Evolutionary conservation across 176 grass and related monocot species (phyloP).

Genomic region (Coix lacrymajobi): DNA sequence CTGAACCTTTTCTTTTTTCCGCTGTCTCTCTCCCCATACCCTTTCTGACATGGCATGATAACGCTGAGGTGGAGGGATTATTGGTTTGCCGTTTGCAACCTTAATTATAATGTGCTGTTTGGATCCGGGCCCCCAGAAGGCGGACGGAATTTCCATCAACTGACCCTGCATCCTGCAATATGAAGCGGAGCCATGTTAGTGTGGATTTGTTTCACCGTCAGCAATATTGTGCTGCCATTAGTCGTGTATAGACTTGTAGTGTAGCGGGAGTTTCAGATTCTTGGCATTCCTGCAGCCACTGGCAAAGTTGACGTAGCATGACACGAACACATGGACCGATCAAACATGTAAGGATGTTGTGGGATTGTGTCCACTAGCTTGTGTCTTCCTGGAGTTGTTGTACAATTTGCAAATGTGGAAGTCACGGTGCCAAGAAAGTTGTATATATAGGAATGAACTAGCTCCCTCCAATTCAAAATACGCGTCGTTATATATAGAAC

Average conservation of each 20-base stretch:
- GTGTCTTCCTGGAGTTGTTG: neutral
- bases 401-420: neutral
- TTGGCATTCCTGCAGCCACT: neutral
- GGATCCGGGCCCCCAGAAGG: neutral
- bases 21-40: neutral
- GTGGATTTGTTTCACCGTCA: neutral
- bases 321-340: neutral
- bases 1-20: neutral
- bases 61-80: neutral
- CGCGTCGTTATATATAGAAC: neutral
- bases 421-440: neutral
- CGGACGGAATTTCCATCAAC: neutral
- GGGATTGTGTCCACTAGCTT: neutral
- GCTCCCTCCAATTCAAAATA: neutral
- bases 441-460: too few species aligned
- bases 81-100: neutral
- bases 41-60: constrained; percentile 19
- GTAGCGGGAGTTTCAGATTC: neutral
- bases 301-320: neutral
- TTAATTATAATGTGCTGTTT: neutral
- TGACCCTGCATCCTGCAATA: neutral
- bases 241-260: neutral
- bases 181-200: neutral
- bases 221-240: neutral
- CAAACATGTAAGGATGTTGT: neutral